Evolutionary conservation across 106 monocot genomes (phyloP), one percentile per base, ranked within the genome.

Genomic region (Apostasia shenzhenica): DNA sequence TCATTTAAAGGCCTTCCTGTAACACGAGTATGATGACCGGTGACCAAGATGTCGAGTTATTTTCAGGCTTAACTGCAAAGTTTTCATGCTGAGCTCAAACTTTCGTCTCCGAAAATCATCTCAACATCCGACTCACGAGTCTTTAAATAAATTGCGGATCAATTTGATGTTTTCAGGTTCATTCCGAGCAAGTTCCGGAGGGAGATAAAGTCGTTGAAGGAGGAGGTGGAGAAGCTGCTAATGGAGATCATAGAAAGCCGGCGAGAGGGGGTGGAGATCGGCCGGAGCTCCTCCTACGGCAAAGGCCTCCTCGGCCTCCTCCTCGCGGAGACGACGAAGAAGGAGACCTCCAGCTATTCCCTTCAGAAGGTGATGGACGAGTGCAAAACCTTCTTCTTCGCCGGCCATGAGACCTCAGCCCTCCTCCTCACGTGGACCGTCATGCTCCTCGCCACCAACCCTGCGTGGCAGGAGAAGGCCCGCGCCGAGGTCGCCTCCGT

Each of bases 321-420:
- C 26, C 75, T 99, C 0, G 69, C 77, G 0, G 97, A 92, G 61
- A 62, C 73, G 2, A 58, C 75, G 59, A 85, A 80, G 82, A 83
- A 84, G 75, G 58, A 26, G 44, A 78, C 68, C 1, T 85, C 78
- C 60, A 74, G 63, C 69, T 79, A 85, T 72, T 79, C 69, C 0
- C 69, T 85, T 1, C 75, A 87, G 41, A 50, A 89, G 56, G 78
- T 99, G 39, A 90, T 99, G 80, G 92, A 99, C 52, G 92, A 99
- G 63, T 92, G 89, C 81, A 99, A 99, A 82, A 99, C 97, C 26
- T 87, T 88, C 79, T 92, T 87, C 81, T 99, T 99, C 68, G 92
- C 97, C 2, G 97, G 97, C 5, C 97, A 99, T 44, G 97, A 99
- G 55, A 99, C 86, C 7, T 81, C 90, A 0, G 89, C 97, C 5